Conservation (phyloP, 2,329 filamentous ascomycete genomes). For the Akanthomyces muscarius region DNA sequence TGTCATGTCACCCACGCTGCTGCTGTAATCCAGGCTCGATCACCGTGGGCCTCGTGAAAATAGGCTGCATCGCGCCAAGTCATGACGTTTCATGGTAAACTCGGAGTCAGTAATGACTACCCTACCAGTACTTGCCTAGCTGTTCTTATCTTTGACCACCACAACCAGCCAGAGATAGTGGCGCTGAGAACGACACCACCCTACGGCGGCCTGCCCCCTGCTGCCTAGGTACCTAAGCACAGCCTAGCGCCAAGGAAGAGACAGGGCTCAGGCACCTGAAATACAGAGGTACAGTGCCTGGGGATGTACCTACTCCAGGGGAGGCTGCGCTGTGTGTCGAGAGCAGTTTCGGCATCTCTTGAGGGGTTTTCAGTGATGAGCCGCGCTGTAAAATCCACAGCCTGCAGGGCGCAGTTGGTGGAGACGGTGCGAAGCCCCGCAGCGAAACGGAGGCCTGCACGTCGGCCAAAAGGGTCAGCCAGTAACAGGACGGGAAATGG, state of each 20-base stretch:
- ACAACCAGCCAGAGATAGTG: background rate
- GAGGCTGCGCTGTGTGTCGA: too few relatives aligned
- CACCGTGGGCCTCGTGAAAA: background rate
- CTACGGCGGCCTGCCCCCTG: too few relatives aligned
- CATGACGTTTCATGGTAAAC: slow-evolving; percentile 9
- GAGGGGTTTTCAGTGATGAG: background rate
- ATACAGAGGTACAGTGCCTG: too few relatives aligned
- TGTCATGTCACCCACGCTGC: background rate
- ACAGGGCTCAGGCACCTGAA: too few relatives aligned
- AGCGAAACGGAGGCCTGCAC: slow-evolving; percentile 12
- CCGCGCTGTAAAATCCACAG: background rate
- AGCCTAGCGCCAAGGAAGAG: too few relatives aligned
- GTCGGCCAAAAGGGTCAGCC: slow-evolving; percentile 5
- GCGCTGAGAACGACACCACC: background rate
- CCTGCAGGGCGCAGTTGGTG: background rate
- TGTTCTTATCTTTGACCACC: slow-evolving; percentile 1
- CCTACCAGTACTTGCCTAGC: too few relatives aligned
- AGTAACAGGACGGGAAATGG: background rate
- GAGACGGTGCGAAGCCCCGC: background rate
- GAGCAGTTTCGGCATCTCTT: background rate
- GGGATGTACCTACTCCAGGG: too few relatives aligned
- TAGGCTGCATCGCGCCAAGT: background rate
- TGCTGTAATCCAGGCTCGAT: background rate
- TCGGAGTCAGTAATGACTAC: too few relatives aligned
- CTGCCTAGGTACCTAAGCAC: too few relatives aligned